A percentile compares a stretch with the other conserved stretches of the same genome.
These are phyloP conservation scores for Eimeria sp. DNA, from an alignment of 169 alveolate species.

Conservation along the genomic window DNA sequence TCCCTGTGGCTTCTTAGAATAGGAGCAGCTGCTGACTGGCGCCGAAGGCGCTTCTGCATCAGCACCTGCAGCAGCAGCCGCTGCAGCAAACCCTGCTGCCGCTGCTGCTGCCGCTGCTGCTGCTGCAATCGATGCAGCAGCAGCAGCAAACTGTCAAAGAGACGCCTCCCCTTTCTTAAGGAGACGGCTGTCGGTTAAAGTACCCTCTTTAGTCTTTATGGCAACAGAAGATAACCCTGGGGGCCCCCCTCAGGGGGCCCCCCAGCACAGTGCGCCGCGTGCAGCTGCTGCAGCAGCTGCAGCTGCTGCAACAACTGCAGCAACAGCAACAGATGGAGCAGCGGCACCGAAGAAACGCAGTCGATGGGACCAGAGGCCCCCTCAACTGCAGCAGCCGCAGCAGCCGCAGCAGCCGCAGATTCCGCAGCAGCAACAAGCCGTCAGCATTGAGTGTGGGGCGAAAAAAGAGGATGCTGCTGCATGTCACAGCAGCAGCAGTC, in stretches of 20 bases:
- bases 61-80: constrained; percentile 16
- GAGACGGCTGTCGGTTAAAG: background rate
- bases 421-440: no score
- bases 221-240: background rate
- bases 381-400: background rate
- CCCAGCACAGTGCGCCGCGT: background rate
- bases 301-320: background rate
- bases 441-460: no score
- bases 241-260: constrained; percentile 20
- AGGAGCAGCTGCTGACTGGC: background rate
- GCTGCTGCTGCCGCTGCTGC: constrained; percentile 29
- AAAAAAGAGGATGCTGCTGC: no score
- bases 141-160: constrained; percentile 14
- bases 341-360: background rate
- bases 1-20: background rate
- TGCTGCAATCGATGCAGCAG: constrained; percentile 8
- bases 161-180: background rate
- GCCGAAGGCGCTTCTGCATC: constrained; percentile 2
- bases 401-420: no score
- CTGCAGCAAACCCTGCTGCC: background rate
- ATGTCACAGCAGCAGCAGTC: no score
- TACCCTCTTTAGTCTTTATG: background rate
- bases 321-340: background rate
- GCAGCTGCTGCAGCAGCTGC: constrained; percentile 39
- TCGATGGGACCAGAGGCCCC: background rate